Percentiles rank a stretch among this genome's conserved stretches.
Evolutionary conservation across 176 grass and related monocot genomes (phyloP).

Genomic region (Alloteropsis semialata): DNA sequence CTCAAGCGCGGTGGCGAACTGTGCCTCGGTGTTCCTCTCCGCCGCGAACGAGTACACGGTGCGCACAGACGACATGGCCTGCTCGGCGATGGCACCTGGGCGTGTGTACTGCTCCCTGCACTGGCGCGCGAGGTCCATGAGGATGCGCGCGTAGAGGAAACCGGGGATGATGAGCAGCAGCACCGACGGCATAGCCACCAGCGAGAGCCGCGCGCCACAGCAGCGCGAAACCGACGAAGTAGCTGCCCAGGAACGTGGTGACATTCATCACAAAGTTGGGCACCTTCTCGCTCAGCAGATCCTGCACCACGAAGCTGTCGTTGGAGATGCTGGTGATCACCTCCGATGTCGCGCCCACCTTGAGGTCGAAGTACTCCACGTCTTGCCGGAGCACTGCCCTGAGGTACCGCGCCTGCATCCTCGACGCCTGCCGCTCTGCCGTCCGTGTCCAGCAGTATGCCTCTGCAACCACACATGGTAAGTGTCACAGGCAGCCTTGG

Average conservation of each 20-base stretch:
- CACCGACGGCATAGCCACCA: constrained; percentile 59
- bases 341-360: constrained; percentile 54
- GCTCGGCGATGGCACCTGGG: constrained; percentile 58
- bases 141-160: constrained; percentile 64
- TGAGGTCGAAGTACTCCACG: constrained; percentile 85
- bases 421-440: no score
- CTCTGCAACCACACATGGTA: neutral
- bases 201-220: constrained; percentile 57
- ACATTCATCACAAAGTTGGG: constrained; percentile 86
- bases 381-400: constrained; percentile 79
- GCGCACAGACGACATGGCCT: constrained; percentile 63
- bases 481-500: no score
- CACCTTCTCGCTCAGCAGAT: constrained; percentile 76
- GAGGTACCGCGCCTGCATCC: constrained; percentile 34
- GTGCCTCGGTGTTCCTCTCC: constrained; percentile 50
- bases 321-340: constrained; percentile 82
- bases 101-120: constrained; percentile 59
- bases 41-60: constrained; percentile 81
- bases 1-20: constrained; percentile 57
- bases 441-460: no score
- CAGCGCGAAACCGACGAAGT: constrained; percentile 50
- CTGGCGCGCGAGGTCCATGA: no score
- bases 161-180: constrained; percentile 76
- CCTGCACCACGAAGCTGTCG: constrained; percentile 79
- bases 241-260: constrained; percentile 60